Base-by-base conservation (phyloP, 2,329 filamentous ascomycete species). In the Tolypocladium endophyticum region DNA sequence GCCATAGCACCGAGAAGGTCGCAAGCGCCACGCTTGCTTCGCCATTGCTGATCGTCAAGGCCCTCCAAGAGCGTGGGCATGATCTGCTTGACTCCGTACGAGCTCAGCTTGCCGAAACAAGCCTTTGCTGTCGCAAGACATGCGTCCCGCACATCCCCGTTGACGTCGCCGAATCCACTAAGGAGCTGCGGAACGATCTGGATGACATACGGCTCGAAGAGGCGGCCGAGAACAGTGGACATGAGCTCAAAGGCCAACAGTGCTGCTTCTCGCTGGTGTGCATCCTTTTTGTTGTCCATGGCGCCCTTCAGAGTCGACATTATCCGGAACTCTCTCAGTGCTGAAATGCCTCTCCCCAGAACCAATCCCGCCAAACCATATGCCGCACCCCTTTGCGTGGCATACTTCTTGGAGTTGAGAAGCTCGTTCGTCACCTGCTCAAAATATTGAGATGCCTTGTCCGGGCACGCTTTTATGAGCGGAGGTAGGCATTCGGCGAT, bases 1-100 rank as follows among this genome's bases (percentile, higher is more conserved):
- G 94, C 95, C 94, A 99, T 99, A 63, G 94, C 94, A 72, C 94
- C 94, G 18, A 99, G 82, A 33, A 96, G 87, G 71, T 99, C 94
- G 70, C 94, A 99, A 58, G 94, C 94, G 66, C 95, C 94, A 77
- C 96, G 96, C 76, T 99, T 97, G 77, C 92, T 97, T 69, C 94
- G 88, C 94, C 94, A 99, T 73, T 97, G 93, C 58, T 90, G 86
- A 64, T 99, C 94, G 64, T 97, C 92, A 12, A 99, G 84, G 60
- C 95, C 94, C 64, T 94, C 87, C 2, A 99, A 82, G 9, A 99
- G 82, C 16, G 90, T 96, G 4, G 94, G 94, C 64, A 99, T 79
- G 64, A 99, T 92, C 70, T 94, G 84, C 76, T 96, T 96, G 61
- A 99, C 95, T 72, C 94, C 94, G 67, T 90, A 99, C 0, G 94